Percentiles rank a stretch among this genome's conserved stretches.
phyloP scores from a whole-genome alignment of 768 basidiomycete species.

The Podaxis mareebaensis region DNA sequence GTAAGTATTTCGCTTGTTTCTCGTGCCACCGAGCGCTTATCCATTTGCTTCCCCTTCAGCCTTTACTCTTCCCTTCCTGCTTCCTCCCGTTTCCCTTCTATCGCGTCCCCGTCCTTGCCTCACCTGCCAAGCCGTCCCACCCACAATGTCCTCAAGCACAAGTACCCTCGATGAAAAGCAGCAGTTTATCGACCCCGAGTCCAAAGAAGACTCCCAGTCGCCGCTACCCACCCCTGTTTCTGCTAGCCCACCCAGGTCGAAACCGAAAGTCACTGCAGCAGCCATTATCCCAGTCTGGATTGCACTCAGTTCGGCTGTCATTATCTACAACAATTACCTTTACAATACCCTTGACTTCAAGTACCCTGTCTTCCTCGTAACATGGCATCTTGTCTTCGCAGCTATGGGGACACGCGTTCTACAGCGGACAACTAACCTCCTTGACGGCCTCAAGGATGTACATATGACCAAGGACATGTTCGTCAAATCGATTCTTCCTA shows the following conservation, averaged over 20 bases:
- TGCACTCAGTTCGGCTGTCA: constrained; percentile 82
- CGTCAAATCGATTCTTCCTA: constrained; percentile 85
- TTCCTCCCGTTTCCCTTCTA: constrained; percentile 1
- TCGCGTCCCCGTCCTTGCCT: neutral
- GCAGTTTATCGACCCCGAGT: constrained; percentile 20
- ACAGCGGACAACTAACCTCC: constrained; percentile 75
- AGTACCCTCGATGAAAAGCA: constrained; percentile 29
- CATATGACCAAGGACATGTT: constrained; percentile 81
- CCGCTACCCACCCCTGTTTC: constrained; percentile 63
- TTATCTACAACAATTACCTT: constrained; percentile 94
- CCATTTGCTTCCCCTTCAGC: neutral
- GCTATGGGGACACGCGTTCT: constrained; percentile 86
- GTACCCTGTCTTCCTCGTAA: constrained; percentile 92
- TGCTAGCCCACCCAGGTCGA: constrained; percentile 32
- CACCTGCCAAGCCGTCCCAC: neutral
- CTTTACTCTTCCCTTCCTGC: neutral
- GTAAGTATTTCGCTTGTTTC: neutral
- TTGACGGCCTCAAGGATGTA: constrained; percentile 79
- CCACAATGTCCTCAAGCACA: constrained; percentile 15
- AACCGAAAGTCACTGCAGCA: constrained; percentile 60
- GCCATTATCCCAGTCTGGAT: constrained; percentile 94
- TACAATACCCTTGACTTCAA: constrained; percentile 84
- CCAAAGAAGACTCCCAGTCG: constrained; percentile 19
- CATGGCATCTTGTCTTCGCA: constrained; percentile 78
- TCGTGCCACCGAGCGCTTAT: too few relatives aligned